Percentiles rank a stretch among this genome's conserved stretches.
These are phyloP conservation scores for Verticillium isaacii DNA, from an alignment of 2,329 filamentous ascomycete genomes.

Conservation along the genomic window DNA sequence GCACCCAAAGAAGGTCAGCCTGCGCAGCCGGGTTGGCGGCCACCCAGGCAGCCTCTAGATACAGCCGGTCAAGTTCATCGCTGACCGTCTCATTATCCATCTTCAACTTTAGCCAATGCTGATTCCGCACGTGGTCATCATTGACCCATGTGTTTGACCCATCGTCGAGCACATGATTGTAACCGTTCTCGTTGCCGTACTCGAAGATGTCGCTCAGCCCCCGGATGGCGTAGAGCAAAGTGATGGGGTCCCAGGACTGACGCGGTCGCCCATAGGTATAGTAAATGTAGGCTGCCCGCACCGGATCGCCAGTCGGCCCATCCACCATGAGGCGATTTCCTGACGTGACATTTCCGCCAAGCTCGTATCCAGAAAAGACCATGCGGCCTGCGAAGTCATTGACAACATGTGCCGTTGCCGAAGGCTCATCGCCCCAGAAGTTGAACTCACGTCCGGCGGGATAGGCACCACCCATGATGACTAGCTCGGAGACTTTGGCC, in stretches of 20 bases:
- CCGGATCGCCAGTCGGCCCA: slow-evolving; percentile 25
- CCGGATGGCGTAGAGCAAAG: slow-evolving; percentile 32
- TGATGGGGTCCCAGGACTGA: slow-evolving; percentile 37
- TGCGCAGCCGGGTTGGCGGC: neutral
- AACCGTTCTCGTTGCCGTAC: slow-evolving; percentile 30
- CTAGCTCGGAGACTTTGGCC: slow-evolving; percentile 41
- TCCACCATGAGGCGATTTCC: slow-evolving; percentile 28
- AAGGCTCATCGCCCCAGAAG: slow-evolving; percentile 36
- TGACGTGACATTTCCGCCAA: slow-evolving; percentile 35
- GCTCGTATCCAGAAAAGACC: slow-evolving; percentile 37
- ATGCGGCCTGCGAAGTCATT: slow-evolving; percentile 35
- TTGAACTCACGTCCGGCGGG: slow-evolving; percentile 44
- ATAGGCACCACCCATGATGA: slow-evolving; percentile 48
- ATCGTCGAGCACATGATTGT: slow-evolving; percentile 32
- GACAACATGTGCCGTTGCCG: slow-evolving; percentile 35
- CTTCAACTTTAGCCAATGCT: slow-evolving; percentile 33
- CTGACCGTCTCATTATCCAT: slow-evolving; percentile 22
- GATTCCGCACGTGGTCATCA: slow-evolving; percentile 26
- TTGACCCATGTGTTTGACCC: slow-evolving; percentile 39
- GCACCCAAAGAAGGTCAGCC: neutral
- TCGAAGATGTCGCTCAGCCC: slow-evolving; percentile 30
- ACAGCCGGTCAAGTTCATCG: slow-evolving; percentile 21
- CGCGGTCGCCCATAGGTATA: slow-evolving; percentile 29
- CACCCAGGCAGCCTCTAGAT: slow-evolving; percentile 18
- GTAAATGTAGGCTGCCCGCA: slow-evolving; percentile 32